Conservation (phyloP, 495 filamentous ascomycete genomes). For the Parathielavia appendiculata region DNA sequence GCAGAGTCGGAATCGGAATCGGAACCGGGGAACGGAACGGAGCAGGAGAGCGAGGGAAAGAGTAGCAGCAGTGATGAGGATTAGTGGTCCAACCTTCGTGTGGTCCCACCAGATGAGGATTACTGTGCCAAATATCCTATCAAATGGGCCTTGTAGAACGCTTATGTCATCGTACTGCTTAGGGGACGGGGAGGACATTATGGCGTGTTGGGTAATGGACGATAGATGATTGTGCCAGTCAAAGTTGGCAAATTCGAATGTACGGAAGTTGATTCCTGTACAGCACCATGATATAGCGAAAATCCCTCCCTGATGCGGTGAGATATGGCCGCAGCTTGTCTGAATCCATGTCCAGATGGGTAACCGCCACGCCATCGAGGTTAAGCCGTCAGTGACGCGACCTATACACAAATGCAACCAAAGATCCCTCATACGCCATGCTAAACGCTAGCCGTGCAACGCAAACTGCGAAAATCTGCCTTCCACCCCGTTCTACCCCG, state of each 20-base stretch:
- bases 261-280: no score
- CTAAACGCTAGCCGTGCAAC: constrained; percentile 2
- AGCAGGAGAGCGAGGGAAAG: constrained; percentile 15
- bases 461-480: background rate
- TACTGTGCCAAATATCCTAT: background rate
- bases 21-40: constrained; percentile 3
- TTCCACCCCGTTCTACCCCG: background rate
- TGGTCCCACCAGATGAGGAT: constrained; percentile 9
- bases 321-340: background rate
- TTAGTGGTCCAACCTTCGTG: background rate
- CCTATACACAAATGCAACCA: background rate
- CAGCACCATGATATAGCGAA: no score
- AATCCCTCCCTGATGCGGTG: no score
- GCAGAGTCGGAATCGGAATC: constrained; percentile 6
- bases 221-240: no score
- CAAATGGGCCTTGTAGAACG: no score
- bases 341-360: background rate
- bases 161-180: no score
- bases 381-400: no score
- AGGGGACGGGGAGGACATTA: no score
- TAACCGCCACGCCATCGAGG: no score
- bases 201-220: no score
- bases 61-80: constrained; percentile 19
- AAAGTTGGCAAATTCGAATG: no score
- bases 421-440: constrained; percentile 2